A percentile compares a stretch with the other conserved stretches of the same genome.
Conservation (phyloP, 257 asterid species). For the Datura wrightii region DNA sequence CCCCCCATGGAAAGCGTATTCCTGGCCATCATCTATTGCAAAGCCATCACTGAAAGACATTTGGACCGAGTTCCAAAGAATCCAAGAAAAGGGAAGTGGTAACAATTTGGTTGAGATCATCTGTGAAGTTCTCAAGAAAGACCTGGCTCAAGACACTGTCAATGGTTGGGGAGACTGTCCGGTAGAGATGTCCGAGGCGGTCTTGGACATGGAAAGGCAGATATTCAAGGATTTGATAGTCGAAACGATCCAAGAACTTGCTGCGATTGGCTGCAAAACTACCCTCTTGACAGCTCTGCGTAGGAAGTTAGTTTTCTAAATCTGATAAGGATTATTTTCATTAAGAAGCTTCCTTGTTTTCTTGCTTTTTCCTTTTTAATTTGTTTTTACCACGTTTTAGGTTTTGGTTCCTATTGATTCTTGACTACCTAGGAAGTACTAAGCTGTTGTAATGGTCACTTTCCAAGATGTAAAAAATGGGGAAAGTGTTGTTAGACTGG, state of each 20-base stretch:
- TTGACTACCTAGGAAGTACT: conserved; percentile 32
- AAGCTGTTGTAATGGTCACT: conserved; percentile 27
- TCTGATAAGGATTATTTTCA: background rate
- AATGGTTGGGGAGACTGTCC: conserved; percentile 84
- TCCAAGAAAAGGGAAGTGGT: conserved; percentile 48
- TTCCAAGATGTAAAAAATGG: conserved; percentile 26
- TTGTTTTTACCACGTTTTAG: conserved; percentile 25
- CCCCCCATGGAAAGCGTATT: conserved; percentile 80
- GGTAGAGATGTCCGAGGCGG: conserved; percentile 68
- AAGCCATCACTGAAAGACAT: conserved; percentile 50
- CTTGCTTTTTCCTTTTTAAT: conserved; percentile 9
- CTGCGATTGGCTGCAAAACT: conserved; percentile 54
- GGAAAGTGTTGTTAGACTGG: conserved; percentile 25
- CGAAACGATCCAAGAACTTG: conserved; percentile 74
- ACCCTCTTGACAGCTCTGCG: conserved; percentile 44
- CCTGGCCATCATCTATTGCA: conserved; percentile 35
- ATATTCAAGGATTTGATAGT: conserved; percentile 79
- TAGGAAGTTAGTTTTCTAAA: conserved; percentile 77
- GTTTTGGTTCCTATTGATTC: conserved; percentile 23
- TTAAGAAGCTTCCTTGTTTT: background rate
- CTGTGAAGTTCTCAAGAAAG: conserved; percentile 72
- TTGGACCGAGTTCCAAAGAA: conserved; percentile 70
- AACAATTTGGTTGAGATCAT: conserved; percentile 70
- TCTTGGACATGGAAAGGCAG: conserved; percentile 82
- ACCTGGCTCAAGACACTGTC: conserved; percentile 60